Evolutionary conservation across 2,329 filamentous ascomycete genomes (phyloP).

Genomic region (Penicillium griseofulvum): DNA sequence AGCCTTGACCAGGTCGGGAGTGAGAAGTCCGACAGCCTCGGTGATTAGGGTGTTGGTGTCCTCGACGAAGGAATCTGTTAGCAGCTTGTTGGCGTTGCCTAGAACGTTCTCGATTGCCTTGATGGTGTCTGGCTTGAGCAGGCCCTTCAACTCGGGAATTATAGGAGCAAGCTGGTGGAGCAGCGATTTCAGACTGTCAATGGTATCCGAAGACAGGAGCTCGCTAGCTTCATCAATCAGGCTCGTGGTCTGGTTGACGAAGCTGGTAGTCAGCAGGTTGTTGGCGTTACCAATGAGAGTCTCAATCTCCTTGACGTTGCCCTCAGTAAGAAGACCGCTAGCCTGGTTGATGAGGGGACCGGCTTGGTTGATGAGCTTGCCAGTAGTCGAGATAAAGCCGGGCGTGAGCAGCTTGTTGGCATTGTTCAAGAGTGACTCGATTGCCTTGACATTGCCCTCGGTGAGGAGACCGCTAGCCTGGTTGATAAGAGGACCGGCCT

Average conservation of each 20-base stretch:
- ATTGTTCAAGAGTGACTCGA: constrained; percentile 47
- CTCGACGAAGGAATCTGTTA: constrained; percentile 21
- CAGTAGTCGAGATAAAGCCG: constrained; percentile 12
- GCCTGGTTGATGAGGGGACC: constrained; percentile 10
- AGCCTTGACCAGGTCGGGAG: constrained; percentile 16
- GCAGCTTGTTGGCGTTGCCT: constrained; percentile 20
- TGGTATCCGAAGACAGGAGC: constrained; percentile 12
- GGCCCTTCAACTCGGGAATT: constrained; percentile 19
- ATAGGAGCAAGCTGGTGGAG: constrained; percentile 15
- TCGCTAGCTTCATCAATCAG: constrained; percentile 16
- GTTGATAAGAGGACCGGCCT: constrained; percentile 9
- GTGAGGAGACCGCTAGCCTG: constrained; percentile 1
- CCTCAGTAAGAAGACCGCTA: constrained; percentile 28
- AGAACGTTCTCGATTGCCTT: constrained; percentile 18
- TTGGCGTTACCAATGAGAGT: constrained; percentile 35
- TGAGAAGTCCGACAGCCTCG: constrained; percentile 20
- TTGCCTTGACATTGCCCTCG: constrained; percentile 64
- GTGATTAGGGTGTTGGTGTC: constrained; percentile 19
- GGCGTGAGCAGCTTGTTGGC: constrained; percentile 14
- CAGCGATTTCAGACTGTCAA: constrained; percentile 22
- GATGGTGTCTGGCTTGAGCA: constrained; percentile 22
- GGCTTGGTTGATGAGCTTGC: constrained; percentile 14
- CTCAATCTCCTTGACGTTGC: constrained; percentile 73
- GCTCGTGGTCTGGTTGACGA: constrained; percentile 14
- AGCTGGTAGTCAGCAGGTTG: constrained; percentile 10